Evolutionary conservation across 306 rosid species (phyloP), one percentile per base, ranked within the genome.

Genomic region (Comarum palustre): DNA sequence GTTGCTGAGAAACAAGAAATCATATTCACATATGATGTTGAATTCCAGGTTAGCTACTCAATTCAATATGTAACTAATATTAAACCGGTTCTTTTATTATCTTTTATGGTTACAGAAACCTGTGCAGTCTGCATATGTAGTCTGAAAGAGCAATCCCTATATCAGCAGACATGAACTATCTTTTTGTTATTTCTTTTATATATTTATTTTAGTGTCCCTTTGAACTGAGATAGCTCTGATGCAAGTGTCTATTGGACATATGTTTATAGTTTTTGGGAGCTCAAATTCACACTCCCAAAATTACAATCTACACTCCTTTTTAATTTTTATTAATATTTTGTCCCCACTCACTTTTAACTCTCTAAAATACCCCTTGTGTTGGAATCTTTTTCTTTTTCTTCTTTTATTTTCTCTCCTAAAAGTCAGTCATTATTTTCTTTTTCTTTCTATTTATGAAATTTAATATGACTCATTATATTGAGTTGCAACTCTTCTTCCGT

Each of bases 21-120:
- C 70, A 69, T 95, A 64, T 95, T 95, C 85, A 95, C 97, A 8
- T 95, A 88, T 61, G 99, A 95, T 77, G 97, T 95, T 68, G 96
- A 95, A 63, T 95, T 95, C 80, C 83, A 86, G 99, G 99, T 91
- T 72, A 87, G 86, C 32, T 54, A 47, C 34, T 62, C 42, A 50
- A 16, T 24, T 54, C n/a, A 29, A 64, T 54, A 68, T 2, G 16
- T 9, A 11, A 43, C n/a, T 46, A 32, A 15, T 43, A 34, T 20
- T 29, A n/a, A 16, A 39, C 15, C 13, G 38, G 51, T 24, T 41
- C 12, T 24, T 36, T 14, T 38, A 22, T 15, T 38, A 24, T 22
- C 36, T 51, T 32, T 66, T 19, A n/a, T 69, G 22, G 39, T 12
- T 15, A 24, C 65, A 43, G 10, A 24, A 14, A 45, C 6, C 67